phyloP scores from a whole-genome alignment of 192 early-diverging fungal genomes.

The Linnemannia zychae region DNA sequence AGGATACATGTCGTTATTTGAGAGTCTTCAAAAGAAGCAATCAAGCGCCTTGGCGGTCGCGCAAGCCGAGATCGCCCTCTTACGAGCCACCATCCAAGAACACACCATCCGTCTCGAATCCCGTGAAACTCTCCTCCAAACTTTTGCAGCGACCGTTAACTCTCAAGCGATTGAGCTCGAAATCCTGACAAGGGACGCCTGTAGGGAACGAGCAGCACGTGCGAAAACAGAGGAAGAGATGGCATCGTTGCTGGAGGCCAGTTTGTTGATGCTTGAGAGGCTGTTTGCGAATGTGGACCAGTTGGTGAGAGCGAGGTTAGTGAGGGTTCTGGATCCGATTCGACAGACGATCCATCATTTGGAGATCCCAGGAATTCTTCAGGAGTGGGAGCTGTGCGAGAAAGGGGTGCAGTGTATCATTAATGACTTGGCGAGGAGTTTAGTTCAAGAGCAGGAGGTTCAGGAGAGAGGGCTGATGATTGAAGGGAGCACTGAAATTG shows the following conservation, averaged over 20 bases:
- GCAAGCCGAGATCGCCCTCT: slow-evolving; percentile 26
- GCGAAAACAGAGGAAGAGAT: slow-evolving; percentile 43
- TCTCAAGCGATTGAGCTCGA: slow-evolving; percentile 34
- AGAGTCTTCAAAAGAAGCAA: slow-evolving; percentile 54
- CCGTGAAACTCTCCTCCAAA: slow-evolving; percentile 33
- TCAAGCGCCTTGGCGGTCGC: slow-evolving; percentile 46
- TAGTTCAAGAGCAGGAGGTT: slow-evolving; percentile 18
- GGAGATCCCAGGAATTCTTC: slow-evolving; percentile 15
- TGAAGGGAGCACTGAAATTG: neutral
- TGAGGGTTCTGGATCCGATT: slow-evolving; percentile 14
- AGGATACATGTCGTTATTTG: slow-evolving; percentile 52
- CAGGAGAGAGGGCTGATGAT: slow-evolving; percentile 33
- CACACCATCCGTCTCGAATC: slow-evolving; percentile 9
- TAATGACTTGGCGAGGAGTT: slow-evolving; percentile 12
- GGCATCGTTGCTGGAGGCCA: slow-evolving; percentile 34
- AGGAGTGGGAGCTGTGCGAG: slow-evolving; percentile 39
- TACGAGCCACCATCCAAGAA: slow-evolving; percentile 11
- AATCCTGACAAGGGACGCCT: slow-evolving; percentile 3
- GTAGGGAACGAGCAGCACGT: slow-evolving; percentile 13
- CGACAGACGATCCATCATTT: slow-evolving; percentile 28
- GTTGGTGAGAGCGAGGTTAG: neutral
- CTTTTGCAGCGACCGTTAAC: slow-evolving; percentile 1
- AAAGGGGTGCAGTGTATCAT: neutral
- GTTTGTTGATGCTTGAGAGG: slow-evolving; percentile 40
- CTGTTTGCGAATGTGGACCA: slow-evolving; percentile 24